Evolutionary conservation across 2,329 filamentous ascomycete genomes (phyloP).

Genomic region (Blastomyces percursus): DNA sequence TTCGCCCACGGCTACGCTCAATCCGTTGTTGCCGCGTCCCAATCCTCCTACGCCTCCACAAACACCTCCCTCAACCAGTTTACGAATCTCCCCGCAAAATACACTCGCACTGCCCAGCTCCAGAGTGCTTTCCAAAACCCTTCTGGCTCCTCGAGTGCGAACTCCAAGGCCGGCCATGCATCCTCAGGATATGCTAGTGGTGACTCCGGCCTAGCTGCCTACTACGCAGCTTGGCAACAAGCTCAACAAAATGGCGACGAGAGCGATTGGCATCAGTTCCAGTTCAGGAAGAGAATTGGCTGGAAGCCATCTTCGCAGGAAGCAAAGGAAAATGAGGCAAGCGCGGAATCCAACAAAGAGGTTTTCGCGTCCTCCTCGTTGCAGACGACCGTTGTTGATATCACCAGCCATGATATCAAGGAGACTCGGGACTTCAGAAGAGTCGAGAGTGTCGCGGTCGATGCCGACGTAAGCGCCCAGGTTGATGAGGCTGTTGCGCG

Average conservation of each 20-base stretch:
- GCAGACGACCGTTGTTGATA: conserved; percentile 36
- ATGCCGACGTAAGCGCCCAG: conserved; percentile 52
- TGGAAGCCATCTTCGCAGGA: conserved; percentile 56
- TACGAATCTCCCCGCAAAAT: conserved; percentile 39
- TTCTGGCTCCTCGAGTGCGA: conserved; percentile 40
- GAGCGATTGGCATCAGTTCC: conserved; percentile 82
- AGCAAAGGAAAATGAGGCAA: conserved; percentile 20
- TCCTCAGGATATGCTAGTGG: conserved; percentile 38
- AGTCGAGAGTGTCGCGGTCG: conserved; percentile 38
- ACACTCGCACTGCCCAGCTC: conserved; percentile 51
- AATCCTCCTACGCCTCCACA: conserved; percentile 65
- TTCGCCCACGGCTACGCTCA: conserved; percentile 97
- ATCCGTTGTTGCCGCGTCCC: conserved; percentile 88
- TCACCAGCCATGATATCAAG: conserved; percentile 36
- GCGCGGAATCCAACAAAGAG: conserved; percentile 13
- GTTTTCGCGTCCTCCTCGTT: conserved; percentile 11
- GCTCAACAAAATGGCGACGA: conserved; percentile 58
- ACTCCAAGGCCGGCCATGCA: conserved; percentile 48
- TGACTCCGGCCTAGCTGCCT: conserved; percentile 69
- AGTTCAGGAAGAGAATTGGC: conserved; percentile 78
- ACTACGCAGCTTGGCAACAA: conserved; percentile 82
- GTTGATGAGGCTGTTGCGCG: conserved; percentile 76
- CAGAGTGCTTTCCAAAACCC: conserved; percentile 64
- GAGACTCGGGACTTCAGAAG: conserved; percentile 53
- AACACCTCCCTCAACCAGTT: conserved; percentile 47